A percentile compares a stretch with the other conserved stretches of the same genome.
These are phyloP conservation scores for Lactifluus volemus DNA, from an alignment of 768 basidiomycete genomes.

Conservation along the genomic window DNA sequence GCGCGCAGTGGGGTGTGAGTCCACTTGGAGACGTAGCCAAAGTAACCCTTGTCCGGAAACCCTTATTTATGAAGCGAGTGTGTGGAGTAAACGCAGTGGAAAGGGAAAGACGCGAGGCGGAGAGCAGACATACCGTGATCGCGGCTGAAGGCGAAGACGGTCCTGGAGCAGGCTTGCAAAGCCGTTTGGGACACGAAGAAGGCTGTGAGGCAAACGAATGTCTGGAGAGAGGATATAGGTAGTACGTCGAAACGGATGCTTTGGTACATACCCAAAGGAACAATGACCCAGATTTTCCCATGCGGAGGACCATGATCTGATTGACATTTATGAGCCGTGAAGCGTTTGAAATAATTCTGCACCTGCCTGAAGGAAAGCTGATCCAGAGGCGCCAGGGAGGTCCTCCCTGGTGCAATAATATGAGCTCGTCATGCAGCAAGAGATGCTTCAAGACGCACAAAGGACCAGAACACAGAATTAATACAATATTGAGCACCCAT, in stretches of 20 bases:
- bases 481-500: constrained; percentile 81
- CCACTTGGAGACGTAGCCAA: constrained; percentile 51
- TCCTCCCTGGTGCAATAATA: constrained; percentile 35
- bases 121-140: constrained; percentile 45
- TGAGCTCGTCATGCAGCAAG: background rate
- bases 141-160: constrained; percentile 78
- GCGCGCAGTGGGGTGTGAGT: constrained; percentile 74
- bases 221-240: constrained; percentile 27
- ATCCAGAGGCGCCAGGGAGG: constrained; percentile 61
- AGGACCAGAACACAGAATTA: constrained; percentile 77
- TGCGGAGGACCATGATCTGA: constrained; percentile 65
- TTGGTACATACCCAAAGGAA: constrained; percentile 56
- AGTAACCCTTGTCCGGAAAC: constrained; percentile 71
- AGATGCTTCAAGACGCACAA: constrained; percentile 36
- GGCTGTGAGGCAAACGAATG: constrained; percentile 74
- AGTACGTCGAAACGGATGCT: background rate
- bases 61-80: constrained; percentile 29
- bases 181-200: constrained; percentile 81
- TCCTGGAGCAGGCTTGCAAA: constrained; percentile 74
- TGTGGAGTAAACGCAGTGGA: background rate
- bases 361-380: constrained; percentile 58
- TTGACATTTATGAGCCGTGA: background rate
- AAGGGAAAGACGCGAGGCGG: background rate
- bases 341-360: background rate
- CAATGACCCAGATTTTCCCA: constrained; percentile 69